Evolutionary conservation across 2,329 filamentous ascomycete species (phyloP), one percentile per base, ranked within the genome.

Genomic region (Fusarium papillatum): DNA sequence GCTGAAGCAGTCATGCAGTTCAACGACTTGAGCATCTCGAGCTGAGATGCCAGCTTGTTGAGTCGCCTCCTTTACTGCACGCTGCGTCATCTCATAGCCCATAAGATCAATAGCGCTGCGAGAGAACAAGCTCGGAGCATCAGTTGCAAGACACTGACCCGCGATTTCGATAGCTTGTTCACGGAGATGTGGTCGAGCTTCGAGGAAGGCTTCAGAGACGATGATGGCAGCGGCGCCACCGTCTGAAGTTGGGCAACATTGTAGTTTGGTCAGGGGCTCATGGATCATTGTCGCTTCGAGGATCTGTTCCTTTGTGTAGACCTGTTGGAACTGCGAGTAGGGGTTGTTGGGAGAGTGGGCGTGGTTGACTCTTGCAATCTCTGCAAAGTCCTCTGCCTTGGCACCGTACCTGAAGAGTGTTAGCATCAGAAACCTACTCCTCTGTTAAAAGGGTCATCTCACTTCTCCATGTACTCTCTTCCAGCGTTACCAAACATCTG

Each of bases 401-500:
- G 96, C 97, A 68, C 96, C 96, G 84, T 95, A 95, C 81, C 93
- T 95, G 74, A 24, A 22, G 36, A 19, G 24, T 26, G 22, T 81
- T 59, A 81, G 74, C 24, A 64, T 6, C 13, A 36, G 17, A n/a
- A 10, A 16, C 16, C 14, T 17, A 26, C 4, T 19, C n/a, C 17
- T 41, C 14, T 19, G 1, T 29, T 2, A 14, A 22, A 26, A 34
- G 24, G 39, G 16, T 22, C 36, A 24, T 81, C 90, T 78, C 83
- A 95, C 93, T 95, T 96, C 87, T 98, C 95, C 88, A 97, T 98
- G 83, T 98, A 98, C 86, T 98, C 96, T 64, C 92, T 86, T 2
- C 96, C 96, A 17, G 96, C 96, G 81, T 98, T 98, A 46, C 96
- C 97, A 83, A 98, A 98, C 90, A 98, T 92, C 86, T 98, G 97